These are phyloP conservation scores for Chlorella variabilis DNA, from an alignment of 163 green algal species.

Conservation along the genomic window DNA sequence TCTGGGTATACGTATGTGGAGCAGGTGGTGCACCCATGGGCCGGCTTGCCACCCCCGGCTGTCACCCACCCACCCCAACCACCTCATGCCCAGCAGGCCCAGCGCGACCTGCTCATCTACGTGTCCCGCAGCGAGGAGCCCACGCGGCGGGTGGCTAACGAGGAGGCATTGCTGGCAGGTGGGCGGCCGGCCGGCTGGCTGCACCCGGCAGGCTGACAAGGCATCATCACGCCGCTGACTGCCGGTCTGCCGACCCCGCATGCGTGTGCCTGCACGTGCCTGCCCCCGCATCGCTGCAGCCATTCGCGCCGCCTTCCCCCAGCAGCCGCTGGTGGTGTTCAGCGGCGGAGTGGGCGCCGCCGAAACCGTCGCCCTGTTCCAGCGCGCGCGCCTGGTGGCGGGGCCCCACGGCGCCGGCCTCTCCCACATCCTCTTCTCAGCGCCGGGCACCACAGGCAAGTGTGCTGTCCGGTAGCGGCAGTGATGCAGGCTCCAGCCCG, in stretches of 20 bases:
- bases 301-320: conserved; percentile 29
- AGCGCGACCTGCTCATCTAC: conserved; percentile 43
- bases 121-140: conserved; percentile 21
- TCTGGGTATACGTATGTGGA: no score
- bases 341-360: not conserved
- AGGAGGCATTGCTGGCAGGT: conserved; percentile 44
- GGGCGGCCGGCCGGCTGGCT: not conserved
- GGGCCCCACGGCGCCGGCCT: conserved; percentile 55
- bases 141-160: conserved; percentile 30
- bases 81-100: not conserved
- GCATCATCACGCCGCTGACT: no score
- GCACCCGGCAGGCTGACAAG: no score
- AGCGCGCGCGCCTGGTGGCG: conserved; percentile 43
- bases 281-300: not conserved
- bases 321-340: conserved; percentile 9
- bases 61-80: not conserved
- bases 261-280: not conserved
- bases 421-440: conserved; percentile 50
- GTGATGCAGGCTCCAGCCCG: no score
- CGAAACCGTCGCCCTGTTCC: conserved; percentile 47
- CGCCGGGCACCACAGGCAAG: conserved; percentile 41
- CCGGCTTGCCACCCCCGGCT: no score
- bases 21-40: no score
- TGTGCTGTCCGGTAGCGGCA: no score
- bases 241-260: no score